A percentile compares a stretch with the other conserved stretches of the same genome.
Conservation (phyloP, 2,329 filamentous ascomycete species). For the Aspergillus transmontanensis region DNA sequence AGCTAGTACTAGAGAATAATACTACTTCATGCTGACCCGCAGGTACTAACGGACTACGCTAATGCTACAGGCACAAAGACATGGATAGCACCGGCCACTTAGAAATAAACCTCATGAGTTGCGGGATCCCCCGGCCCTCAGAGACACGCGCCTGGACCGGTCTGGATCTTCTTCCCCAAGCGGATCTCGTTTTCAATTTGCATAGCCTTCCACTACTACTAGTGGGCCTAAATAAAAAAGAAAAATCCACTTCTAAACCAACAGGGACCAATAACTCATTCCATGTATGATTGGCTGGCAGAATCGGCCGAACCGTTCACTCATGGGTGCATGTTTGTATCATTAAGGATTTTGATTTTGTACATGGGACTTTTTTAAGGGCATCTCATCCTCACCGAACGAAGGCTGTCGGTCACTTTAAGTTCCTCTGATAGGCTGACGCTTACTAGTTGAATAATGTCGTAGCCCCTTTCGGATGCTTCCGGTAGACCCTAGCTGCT, state of each 20-base stretch:
- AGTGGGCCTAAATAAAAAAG: not conserved
- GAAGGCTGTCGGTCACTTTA: not conserved
- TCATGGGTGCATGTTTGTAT: not conserved
- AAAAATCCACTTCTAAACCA: not conserved
- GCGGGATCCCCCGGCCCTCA: not conserved
- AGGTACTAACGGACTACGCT: not conserved
- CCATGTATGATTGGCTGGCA: not conserved
- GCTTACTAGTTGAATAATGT: not conserved
- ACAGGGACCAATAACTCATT: not conserved
- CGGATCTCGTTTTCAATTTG: not conserved
- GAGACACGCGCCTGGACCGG: conserved; percentile 12
- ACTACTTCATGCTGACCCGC: too few relatives aligned
- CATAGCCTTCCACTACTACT: not conserved
- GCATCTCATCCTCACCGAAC: not conserved
- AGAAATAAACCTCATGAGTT: not conserved
- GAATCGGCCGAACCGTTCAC: not conserved
- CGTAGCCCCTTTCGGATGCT: not conserved
- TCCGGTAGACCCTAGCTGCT: conserved; percentile 1
- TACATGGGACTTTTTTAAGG: not conserved
- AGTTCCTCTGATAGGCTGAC: not conserved
- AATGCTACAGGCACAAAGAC: not conserved
- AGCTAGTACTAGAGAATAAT: too few relatives aligned
- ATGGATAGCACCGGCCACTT: not conserved
- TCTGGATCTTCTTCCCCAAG: conserved; percentile 5
- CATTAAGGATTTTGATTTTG: not conserved